phyloP scores from a whole-genome alignment of 108 stramenopile genomes.

The Skeletonema grethae region DNA sequence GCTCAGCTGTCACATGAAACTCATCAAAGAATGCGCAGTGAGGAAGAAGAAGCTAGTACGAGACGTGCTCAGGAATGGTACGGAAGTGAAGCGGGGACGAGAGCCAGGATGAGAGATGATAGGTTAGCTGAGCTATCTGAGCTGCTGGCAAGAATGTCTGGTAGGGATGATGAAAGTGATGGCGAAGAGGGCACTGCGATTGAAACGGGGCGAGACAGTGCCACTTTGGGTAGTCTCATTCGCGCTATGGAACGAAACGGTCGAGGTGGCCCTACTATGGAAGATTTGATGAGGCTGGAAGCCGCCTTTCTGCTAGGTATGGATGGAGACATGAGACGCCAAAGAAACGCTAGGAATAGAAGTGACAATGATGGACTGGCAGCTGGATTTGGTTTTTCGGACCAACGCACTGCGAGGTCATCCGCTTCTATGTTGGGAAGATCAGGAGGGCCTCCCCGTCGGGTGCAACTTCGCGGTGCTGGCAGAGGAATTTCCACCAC shows the following conservation, averaged over 20 bases:
- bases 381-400: not conserved
- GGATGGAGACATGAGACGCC: conserved; percentile 41
- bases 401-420: too few relatives aligned
- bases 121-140: conserved; percentile 35
- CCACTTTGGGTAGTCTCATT: conserved; percentile 10
- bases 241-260: conserved; percentile 48
- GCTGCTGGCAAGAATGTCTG: conserved; percentile 27
- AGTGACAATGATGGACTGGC: conserved; percentile 1
- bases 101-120: conserved; percentile 27
- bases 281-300: conserved; percentile 77
- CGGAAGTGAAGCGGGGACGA: conserved; percentile 26
- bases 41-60: conserved; percentile 70
- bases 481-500: conserved; percentile 18
- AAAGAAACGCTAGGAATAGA: not conserved
- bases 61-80: conserved; percentile 64
- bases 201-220: conserved; percentile 1
- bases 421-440: not conserved
- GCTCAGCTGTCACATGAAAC: conserved; percentile 73
- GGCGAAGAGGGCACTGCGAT: conserved; percentile 4
- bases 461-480: conserved; percentile 12
- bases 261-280: conserved; percentile 45
- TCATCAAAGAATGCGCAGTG: conserved; percentile 56
- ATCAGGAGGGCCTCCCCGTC: conserved; percentile 10
- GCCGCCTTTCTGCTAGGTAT: conserved; percentile 64
- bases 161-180: not conserved